phyloP scores from a whole-genome alignment of 2,329 filamentous ascomycete genomes.

The Talaromyces verruculosus region DNA sequence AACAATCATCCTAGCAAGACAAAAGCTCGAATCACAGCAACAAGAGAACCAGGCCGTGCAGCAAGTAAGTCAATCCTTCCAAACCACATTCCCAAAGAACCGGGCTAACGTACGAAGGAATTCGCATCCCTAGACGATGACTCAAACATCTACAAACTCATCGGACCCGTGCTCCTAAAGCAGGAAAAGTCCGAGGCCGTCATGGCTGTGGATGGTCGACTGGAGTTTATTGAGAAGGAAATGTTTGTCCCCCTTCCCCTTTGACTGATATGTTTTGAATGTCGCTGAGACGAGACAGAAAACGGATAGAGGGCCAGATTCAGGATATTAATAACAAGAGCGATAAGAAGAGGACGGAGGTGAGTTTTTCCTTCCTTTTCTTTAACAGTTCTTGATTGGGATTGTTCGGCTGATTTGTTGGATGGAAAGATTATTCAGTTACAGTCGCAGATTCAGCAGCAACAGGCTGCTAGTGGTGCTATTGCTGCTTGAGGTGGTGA shows the following conservation, averaged over 20 bases:
- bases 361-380: constrained; percentile 38
- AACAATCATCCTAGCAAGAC: constrained; percentile 70
- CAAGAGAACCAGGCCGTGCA: constrained; percentile 90
- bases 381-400: neutral
- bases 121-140: constrained; percentile 76
- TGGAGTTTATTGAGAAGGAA: constrained; percentile 92
- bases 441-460: constrained; percentile 35
- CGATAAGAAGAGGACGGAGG: constrained; percentile 65
- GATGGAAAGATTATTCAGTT: constrained; percentile 20
- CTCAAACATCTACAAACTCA: constrained; percentile 92
- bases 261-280: constrained; percentile 7
- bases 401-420: neutral
- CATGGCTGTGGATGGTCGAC: constrained; percentile 81
- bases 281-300: constrained; percentile 45
- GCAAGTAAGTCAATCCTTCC: constrained; percentile 54
- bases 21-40: constrained; percentile 88
- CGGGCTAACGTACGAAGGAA: constrained; percentile 52
- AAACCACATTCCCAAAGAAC: neutral
- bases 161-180: constrained; percentile 89
- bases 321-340: constrained; percentile 63
- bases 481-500: constrained; percentile 33
- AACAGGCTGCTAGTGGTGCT: constrained; percentile 32
- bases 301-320: constrained; percentile 66
- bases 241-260: constrained; percentile 58
- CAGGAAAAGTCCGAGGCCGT: constrained; percentile 90